Evolutionary conservation across 495 filamentous ascomycete species (phyloP).

Genomic region (Apodospora peruviana): DNA sequence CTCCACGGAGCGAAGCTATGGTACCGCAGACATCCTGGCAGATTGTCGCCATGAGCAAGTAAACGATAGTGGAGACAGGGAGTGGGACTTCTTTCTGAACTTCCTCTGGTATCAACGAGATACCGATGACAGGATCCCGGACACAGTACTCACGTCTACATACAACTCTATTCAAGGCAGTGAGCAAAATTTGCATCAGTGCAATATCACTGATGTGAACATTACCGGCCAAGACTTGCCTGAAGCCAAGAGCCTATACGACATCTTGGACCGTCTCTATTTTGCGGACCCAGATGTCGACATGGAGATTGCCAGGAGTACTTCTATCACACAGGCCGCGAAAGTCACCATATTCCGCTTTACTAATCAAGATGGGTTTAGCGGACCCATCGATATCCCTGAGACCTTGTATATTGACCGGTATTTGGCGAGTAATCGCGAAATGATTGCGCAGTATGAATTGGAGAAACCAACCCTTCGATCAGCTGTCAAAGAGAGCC

Average conservation of each 20-base stretch:
- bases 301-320: too few relatives aligned
- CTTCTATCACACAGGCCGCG: too few relatives aligned
- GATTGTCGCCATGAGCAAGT: conserved; percentile 3
- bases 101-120: too few relatives aligned
- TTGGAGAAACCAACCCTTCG: background rate
- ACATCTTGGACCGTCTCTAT: too few relatives aligned
- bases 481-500: background rate
- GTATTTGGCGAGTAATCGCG: conserved; percentile 58
- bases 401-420: conserved; percentile 71
- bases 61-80: conserved; percentile 10
- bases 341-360: background rate
- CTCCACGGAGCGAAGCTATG: conserved; percentile 72
- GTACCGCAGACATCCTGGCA: conserved; percentile 53
- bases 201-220: background rate
- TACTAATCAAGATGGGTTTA: background rate
- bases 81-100: conserved; percentile 24
- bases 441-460: conserved; percentile 29
- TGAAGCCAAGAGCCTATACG: too few relatives aligned
- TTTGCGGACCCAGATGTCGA: too few relatives aligned
- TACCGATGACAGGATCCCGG: too few relatives aligned
- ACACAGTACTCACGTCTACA: background rate
- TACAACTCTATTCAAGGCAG: too few relatives aligned
- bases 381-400: conserved; percentile 69
- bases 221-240: too few relatives aligned
- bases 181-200: background rate